phyloP scores from a whole-genome alignment of 768 basidiomycete species.

The Suillus lakei region DNA sequence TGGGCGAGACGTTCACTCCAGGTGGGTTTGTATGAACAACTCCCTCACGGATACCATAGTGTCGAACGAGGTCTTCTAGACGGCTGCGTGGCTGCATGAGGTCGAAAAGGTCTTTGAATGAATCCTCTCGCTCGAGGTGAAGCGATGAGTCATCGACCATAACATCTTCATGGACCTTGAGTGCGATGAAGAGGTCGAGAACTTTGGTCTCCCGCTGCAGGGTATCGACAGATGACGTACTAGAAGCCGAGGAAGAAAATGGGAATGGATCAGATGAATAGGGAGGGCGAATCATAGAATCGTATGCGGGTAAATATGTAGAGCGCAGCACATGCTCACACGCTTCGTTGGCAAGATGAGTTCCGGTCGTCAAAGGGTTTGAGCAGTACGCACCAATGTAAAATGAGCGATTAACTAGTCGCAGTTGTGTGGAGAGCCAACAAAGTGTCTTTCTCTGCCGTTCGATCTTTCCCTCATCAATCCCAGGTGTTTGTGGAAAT shows the following conservation, averaged over 20 bases:
- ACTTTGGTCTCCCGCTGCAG: conserved; percentile 75
- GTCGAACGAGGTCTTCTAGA: conserved; percentile 72
- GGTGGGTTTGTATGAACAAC: conserved; percentile 28
- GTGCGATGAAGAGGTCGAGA: conserved; percentile 78
- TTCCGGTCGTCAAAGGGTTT: not conserved
- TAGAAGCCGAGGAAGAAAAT: conserved; percentile 36
- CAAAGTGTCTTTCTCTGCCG: conserved; percentile 69
- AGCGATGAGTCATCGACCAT: conserved; percentile 75
- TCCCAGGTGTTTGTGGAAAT: conserved; percentile 55
- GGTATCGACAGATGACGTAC: conserved; percentile 35
- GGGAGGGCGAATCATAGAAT: conserved; percentile 61
- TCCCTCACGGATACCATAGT: conserved; percentile 46
- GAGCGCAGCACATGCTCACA: conserved; percentile 85
- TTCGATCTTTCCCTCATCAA: conserved; percentile 46
- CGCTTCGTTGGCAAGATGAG: conserved; percentile 40
- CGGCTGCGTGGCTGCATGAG: conserved; percentile 74
- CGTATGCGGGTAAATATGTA: conserved; percentile 72
- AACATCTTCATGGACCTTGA: conserved; percentile 82
- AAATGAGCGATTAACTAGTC: conserved; percentile 67
- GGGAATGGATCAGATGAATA: conserved; percentile 86
- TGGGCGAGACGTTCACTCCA: conserved; percentile 8
- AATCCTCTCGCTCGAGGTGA: conserved; percentile 76
- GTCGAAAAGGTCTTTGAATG: conserved; percentile 81
- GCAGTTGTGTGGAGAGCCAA: conserved; percentile 67
- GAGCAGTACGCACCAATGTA: conserved; percentile 58